Conservation (phyloP, 2,329 filamentous ascomycete genomes). For the Arthroderma uncinatum region DNA sequence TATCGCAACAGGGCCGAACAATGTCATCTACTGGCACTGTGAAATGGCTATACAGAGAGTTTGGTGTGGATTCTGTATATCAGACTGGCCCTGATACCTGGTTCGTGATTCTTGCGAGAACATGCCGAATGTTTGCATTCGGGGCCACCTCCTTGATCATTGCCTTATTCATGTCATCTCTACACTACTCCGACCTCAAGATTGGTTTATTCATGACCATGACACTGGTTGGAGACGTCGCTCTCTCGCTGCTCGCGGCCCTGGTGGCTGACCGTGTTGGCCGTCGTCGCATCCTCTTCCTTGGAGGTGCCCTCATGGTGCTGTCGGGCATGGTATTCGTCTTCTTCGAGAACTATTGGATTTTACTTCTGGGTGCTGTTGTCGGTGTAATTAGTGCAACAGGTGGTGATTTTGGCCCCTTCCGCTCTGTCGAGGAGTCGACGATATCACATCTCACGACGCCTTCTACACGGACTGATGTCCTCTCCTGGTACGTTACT, state of each 20-base stretch:
- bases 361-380: neutral
- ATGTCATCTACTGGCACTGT: neutral
- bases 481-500: neutral
- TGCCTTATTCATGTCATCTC: neutral
- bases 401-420: neutral
- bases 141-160: neutral
- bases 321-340: neutral
- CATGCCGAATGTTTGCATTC: conserved; percentile 1
- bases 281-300: neutral
- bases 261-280: conserved; percentile 1
- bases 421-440: neutral
- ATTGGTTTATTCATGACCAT: neutral
- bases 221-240: neutral
- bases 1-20: neutral
- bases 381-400: neutral
- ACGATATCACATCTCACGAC: neutral
- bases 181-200: neutral
- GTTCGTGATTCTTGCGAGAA: neutral
- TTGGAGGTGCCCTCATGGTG: neutral
- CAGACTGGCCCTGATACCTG: neutral
- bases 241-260: neutral
- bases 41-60: neutral
- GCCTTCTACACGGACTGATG: neutral
- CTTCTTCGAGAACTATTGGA: neutral
- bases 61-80: neutral